These are phyloP conservation scores for Ganoderma multipileum DNA, from an alignment of 1,284 basidiomycete species.

Conservation along the genomic window DNA sequence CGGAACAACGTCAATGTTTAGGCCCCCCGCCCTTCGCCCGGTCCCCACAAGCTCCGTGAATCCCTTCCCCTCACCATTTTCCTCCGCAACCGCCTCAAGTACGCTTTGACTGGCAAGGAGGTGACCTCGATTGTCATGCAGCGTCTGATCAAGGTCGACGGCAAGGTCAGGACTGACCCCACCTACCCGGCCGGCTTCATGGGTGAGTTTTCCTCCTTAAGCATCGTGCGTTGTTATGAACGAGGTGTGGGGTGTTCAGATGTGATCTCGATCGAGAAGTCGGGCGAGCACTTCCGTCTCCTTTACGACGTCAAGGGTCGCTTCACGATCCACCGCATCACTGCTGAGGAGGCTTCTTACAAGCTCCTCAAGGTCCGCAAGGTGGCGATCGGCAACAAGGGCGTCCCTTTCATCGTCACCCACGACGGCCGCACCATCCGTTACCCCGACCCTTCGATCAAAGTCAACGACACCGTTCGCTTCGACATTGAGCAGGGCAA, in stretches of 20 bases:
- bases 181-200: slow-evolving; percentile 98
- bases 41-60: slow-evolving; percentile 99
- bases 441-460: slow-evolving; percentile 97
- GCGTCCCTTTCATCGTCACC: slow-evolving; percentile 97
- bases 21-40: slow-evolving; percentile 96
- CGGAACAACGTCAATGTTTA: slow-evolving; percentile 39
- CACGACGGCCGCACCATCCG: slow-evolving; percentile 99
- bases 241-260: slow-evolving; percentile 55
- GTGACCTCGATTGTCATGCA: slow-evolving; percentile 96
- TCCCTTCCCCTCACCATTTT: slow-evolving; percentile 94
- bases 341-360: slow-evolving; percentile 96
- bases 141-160: slow-evolving; percentile 98
- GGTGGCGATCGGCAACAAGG: slow-evolving; percentile 91
- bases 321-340: slow-evolving; percentile 99
- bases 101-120: slow-evolving; percentile 96
- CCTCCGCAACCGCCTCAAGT: slow-evolving; percentile 99
- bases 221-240: background rate
- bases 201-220: slow-evolving; percentile 58
- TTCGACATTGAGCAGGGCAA: slow-evolving; percentile 96
- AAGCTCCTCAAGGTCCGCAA: slow-evolving; percentile 98
- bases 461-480: slow-evolving; percentile 98
- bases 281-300: slow-evolving; percentile 99
- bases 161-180: slow-evolving; percentile 97
- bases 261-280: slow-evolving; percentile 97
- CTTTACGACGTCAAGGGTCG: slow-evolving; percentile 99